Evolutionary conservation across 176 grass and related monocot species (phyloP), one percentile per base, ranked within the genome.

Genomic region (Cenchrus americanus): DNA sequence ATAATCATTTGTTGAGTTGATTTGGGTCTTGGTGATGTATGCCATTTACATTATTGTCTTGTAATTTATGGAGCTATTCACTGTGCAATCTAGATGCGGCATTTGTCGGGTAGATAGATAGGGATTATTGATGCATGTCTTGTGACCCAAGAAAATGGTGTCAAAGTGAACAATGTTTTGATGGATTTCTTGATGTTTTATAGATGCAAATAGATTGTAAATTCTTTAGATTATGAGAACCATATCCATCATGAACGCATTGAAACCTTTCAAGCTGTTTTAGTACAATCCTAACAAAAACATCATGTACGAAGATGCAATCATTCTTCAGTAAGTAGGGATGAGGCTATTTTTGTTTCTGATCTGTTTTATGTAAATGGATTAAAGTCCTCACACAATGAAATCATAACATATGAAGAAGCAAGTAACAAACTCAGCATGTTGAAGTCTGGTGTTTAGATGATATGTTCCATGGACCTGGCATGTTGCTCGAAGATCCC

Each of bases 331-430:
- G 6, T 63, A 44, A 40, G 23, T 58, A 6, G 13, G 17, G 9
- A 3, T 0, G 0, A 50, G 5, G 21, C 6, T 48, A 15, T 14
- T 83, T 82, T 70, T 78, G 10, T 49, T 65, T 88, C 21, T 48
- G 17, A 15, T 73, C 51, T 79, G 40, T 83, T 83, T 83, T 65
- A 13, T 46, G 48, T 66, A 79, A 47, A 83, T 72, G 14, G 14
- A 24, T 27, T 37, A 2, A 15, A 83, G 14, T 83, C 40, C 8
- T 19, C 19, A 18, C 66, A 41, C 15, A 79, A 24, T 11, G 22
- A 49, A 21, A 83, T 10, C 63, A 17, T 24, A 5, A 54, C 24
- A 40, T 73, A 81, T 12, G 59, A 80, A 43, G 17, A 70, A 73
- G 47, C 46, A 73, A 30, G 13, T 27, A 70, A 71, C 3, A 26